Evolutionary conservation across 2,329 filamentous ascomycete species (phyloP).

Genomic region (Ascochyta pisi): DNA sequence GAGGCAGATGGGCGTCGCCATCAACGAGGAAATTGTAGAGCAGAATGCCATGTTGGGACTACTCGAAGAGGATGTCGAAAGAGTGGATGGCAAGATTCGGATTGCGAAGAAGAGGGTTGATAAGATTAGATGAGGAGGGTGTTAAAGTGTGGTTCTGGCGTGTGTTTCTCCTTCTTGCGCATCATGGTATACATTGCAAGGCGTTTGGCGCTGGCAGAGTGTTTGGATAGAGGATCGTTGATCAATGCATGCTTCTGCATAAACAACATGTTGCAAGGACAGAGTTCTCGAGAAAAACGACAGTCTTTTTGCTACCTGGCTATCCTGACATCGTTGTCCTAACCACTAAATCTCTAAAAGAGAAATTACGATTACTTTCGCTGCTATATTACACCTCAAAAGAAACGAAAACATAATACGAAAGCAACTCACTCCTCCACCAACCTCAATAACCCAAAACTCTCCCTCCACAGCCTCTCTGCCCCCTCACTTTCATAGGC

Average conservation of each 20-base stretch:
- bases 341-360: no score
- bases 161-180: background rate
- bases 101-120: slow-evolving; percentile 74
- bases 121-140: slow-evolving; percentile 59
- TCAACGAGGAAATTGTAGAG: slow-evolving; percentile 74
- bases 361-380: no score
- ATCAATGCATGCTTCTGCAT: no score
- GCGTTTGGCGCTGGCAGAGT: background rate
- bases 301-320: no score
- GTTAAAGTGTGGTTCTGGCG: slow-evolving; percentile 55
- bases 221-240: background rate
- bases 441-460: slow-evolving; percentile 25
- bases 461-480: slow-evolving; percentile 40
- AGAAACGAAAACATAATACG: no score
- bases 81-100: slow-evolving; percentile 71
- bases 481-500: slow-evolving; percentile 39
- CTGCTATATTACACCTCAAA: no score
- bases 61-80: slow-evolving; percentile 70
- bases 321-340: no score
- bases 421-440: no score
- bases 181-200: background rate
- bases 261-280: no score
- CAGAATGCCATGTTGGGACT: slow-evolving; percentile 71
- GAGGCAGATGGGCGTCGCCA: slow-evolving; percentile 78
- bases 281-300: no score